Conservation (phyloP, 2,329 filamentous ascomycete species). For the Pseudogymnoascus sp. region DNA sequence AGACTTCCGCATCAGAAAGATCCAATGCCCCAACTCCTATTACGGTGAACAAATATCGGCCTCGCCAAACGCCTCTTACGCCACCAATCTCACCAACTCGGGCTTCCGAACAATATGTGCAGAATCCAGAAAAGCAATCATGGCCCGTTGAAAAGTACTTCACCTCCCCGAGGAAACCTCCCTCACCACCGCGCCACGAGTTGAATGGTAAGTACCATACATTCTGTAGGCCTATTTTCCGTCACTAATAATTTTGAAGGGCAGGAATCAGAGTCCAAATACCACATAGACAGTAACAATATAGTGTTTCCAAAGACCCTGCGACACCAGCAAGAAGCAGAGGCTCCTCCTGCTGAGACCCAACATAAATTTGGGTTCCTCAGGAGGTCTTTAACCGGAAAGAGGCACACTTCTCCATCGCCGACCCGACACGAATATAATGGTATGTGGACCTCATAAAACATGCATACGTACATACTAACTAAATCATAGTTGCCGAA, state of each 20-base stretch:
- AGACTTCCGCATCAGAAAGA: neutral
- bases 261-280: neutral
- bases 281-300: neutral
- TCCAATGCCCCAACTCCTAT: neutral
- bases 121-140: neutral
- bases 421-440: neutral
- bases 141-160: slow-evolving; percentile 1
- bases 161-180: neutral
- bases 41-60: neutral
- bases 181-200: neutral
- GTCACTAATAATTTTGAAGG: neutral
- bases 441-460: neutral
- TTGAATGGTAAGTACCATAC: neutral
- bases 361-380: neutral
- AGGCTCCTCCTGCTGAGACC: neutral
- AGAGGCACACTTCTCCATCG: slow-evolving; percentile 2
- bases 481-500: neutral
- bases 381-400: neutral
- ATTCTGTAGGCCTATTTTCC: neutral
- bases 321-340: neutral
- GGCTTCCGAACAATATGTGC: neutral
- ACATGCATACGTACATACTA: neutral
- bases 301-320: slow-evolving; percentile 1
- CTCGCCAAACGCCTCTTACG: slow-evolving; percentile 2
- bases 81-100: slow-evolving; percentile 5